Conservation (phyloP, 768 basidiomycete species). For the Hygrocybe punicea region DNA sequence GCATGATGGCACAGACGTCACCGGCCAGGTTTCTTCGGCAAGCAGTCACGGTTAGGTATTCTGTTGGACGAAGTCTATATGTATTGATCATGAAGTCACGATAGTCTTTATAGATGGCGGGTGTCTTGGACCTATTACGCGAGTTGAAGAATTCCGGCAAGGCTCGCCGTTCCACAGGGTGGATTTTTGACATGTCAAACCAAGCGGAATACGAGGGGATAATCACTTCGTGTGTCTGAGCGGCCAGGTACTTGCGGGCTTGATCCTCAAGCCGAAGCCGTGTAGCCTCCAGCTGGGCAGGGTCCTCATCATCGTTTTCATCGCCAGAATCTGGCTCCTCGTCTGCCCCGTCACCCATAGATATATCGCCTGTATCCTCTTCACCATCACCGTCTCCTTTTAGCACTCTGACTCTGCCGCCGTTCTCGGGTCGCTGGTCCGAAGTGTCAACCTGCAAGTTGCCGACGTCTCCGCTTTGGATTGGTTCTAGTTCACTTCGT, state of each 20-base stretch:
- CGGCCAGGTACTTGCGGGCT: slow-evolving; percentile 90
- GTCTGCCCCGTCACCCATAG: slow-evolving; percentile 76
- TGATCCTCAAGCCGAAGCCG: slow-evolving; percentile 78
- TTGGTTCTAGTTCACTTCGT: slow-evolving; percentile 83
- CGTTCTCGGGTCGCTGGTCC: slow-evolving; percentile 41
- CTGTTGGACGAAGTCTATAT: slow-evolving; percentile 86
- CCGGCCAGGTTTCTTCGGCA: slow-evolving; percentile 95
- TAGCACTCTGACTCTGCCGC: slow-evolving; percentile 42
- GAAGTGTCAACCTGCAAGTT: slow-evolving; percentile 57
- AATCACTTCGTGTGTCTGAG: slow-evolving; percentile 95
- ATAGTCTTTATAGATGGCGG: slow-evolving; percentile 97
- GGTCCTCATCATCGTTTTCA: slow-evolving; percentile 83
- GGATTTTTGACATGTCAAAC: slow-evolving; percentile 95
- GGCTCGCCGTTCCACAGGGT: slow-evolving; percentile 86
- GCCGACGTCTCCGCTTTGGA: slow-evolving; percentile 72
- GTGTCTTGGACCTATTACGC: slow-evolving; percentile 91
- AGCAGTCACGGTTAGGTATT: slow-evolving; percentile 96
- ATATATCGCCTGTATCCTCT: slow-evolving; percentile 70
- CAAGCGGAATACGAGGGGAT: slow-evolving; percentile 97
- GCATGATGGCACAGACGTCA: slow-evolving; percentile 98
- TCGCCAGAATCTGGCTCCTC: slow-evolving; percentile 76
- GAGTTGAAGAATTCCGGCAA: slow-evolving; percentile 99
- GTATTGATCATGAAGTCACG: slow-evolving; percentile 99
- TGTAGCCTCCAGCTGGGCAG: slow-evolving; percentile 77
- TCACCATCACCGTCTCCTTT: slow-evolving; percentile 55